Conservation (phyloP, 768 basidiomycete species). For the Neoboletus subvelutipes region DNA sequence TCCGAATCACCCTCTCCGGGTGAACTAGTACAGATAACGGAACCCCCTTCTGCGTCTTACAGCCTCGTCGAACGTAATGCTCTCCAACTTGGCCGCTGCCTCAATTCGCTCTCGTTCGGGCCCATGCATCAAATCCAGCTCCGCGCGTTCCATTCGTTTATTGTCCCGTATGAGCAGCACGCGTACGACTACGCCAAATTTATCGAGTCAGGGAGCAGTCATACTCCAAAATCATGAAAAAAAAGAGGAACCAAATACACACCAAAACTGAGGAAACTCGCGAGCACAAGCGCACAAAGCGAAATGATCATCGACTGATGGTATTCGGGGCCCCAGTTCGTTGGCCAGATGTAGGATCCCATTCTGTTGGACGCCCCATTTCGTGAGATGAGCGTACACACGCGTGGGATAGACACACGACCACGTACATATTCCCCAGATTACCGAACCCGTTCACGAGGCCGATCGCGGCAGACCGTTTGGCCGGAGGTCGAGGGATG, state of each 20-base stretch:
- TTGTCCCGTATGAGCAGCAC: conserved; percentile 48
- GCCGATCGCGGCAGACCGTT: conserved; percentile 52
- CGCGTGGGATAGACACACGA: neutral
- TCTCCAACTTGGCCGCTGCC: conserved; percentile 58
- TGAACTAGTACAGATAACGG: conserved; percentile 46
- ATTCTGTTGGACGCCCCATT: conserved; percentile 37
- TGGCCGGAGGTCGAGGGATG: conserved; percentile 60
- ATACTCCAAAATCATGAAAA: neutral
- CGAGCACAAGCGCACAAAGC: conserved; percentile 35
- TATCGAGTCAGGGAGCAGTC: neutral
- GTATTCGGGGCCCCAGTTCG: conserved; percentile 58
- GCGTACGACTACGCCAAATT: conserved; percentile 37
- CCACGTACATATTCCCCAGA: conserved; percentile 53
- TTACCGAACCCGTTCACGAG: conserved; percentile 63
- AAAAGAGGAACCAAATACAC: neutral
- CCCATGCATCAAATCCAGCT: conserved; percentile 43
- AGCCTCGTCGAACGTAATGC: conserved; percentile 59
- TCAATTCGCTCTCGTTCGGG: conserved; percentile 50
- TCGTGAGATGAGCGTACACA: neutral
- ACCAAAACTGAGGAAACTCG: conserved; percentile 38
- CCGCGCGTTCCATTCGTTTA: conserved; percentile 49
- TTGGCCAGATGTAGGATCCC: conserved; percentile 62
- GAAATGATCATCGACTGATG: conserved; percentile 62
- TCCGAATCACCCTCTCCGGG: no score
- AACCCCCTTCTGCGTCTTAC: conserved; percentile 56